phyloP scores from a whole-genome alignment of 2,329 filamentous ascomycete genomes.

The Cordyceps fumosorosea region DNA sequence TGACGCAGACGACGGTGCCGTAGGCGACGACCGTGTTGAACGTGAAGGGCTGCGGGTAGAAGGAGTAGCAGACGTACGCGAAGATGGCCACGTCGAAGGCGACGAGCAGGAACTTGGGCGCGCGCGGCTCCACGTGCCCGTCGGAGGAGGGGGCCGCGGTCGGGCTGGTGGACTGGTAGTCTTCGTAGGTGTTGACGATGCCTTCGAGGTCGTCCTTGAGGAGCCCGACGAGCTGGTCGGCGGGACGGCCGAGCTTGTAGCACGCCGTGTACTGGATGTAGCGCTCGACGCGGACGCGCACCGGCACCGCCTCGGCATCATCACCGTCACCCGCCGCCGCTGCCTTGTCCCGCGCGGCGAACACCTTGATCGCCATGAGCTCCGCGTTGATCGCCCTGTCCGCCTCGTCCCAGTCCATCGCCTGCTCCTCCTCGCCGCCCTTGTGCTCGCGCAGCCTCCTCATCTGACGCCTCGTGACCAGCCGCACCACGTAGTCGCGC shows the following conservation, averaged over 20 bases:
- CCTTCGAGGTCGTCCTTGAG: slow-evolving; percentile 18
- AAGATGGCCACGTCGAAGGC: slow-evolving; percentile 17
- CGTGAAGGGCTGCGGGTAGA: slow-evolving; percentile 18
- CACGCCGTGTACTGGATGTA: slow-evolving; percentile 17
- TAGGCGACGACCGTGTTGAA: slow-evolving; percentile 20
- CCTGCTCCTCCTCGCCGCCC: background rate
- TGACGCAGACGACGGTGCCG: slow-evolving; percentile 18
- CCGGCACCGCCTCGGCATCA: slow-evolving; percentile 10
- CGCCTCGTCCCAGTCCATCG: slow-evolving; percentile 13
- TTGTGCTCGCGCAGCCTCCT: background rate
- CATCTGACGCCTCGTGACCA: slow-evolving; percentile 16
- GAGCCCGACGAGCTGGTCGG: slow-evolving; percentile 17
- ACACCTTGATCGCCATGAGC: slow-evolving; percentile 12
- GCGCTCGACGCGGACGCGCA: slow-evolving; percentile 16
- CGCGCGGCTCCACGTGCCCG: slow-evolving; percentile 16
- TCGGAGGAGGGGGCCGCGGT: background rate
- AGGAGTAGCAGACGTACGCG: slow-evolving; percentile 19
- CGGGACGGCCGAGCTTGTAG: slow-evolving; percentile 16
- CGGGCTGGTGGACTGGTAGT: slow-evolving; percentile 14
- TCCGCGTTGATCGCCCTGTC: slow-evolving; percentile 14
- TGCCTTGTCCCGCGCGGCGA: background rate
- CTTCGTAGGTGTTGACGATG: slow-evolving; percentile 17
- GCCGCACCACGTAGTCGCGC: slow-evolving; percentile 15
- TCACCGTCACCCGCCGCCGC: background rate
- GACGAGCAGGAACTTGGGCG: slow-evolving; percentile 17